Conservation (phyloP, 1,139 yeast genomes). For the Saccharomyces hybrid region DNA sequence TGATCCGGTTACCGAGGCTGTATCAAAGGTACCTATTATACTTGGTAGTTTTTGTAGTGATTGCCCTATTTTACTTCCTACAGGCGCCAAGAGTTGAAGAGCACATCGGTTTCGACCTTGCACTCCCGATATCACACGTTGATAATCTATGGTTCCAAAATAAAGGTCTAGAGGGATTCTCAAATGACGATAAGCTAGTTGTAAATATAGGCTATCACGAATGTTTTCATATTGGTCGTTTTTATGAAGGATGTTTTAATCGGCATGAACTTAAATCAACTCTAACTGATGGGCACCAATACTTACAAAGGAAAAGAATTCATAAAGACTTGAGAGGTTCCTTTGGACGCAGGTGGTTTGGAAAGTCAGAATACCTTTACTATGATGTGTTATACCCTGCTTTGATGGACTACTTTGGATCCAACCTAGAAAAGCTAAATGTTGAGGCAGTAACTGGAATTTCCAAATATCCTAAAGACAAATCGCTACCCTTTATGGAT, state of each 20-base stretch:
- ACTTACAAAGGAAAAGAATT: conserved; percentile 7
- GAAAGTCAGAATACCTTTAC: conserved; percentile 19
- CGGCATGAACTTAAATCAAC: neutral
- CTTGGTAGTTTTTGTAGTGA: neutral
- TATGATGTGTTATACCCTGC: conserved; percentile 13
- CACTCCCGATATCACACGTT: neutral
- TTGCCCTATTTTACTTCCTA: neutral
- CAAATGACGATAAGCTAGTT: conserved; percentile 6
- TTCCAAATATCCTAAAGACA: neutral
- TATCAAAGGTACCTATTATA: neutral
- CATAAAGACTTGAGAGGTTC: conserved; percentile 21
- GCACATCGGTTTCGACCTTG: neutral
- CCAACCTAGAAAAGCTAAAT: neutral
- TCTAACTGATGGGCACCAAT: neutral
- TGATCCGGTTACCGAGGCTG: neutral
- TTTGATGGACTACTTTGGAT: neutral
- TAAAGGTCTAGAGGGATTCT: conserved; percentile 2
- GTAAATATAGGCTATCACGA: conserved; percentile 15
- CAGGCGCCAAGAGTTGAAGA: neutral
- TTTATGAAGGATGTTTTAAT: conserved; percentile 2
- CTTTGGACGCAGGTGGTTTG: conserved; percentile 14
- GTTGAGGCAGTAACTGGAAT: neutral
- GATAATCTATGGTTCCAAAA: neutral
- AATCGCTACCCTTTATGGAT: neutral
- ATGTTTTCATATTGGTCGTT: conserved; percentile 18